Evolutionary conservation across 2,329 filamentous ascomycete genomes (phyloP).

Genomic region (Monosporascus sp.): DNA sequence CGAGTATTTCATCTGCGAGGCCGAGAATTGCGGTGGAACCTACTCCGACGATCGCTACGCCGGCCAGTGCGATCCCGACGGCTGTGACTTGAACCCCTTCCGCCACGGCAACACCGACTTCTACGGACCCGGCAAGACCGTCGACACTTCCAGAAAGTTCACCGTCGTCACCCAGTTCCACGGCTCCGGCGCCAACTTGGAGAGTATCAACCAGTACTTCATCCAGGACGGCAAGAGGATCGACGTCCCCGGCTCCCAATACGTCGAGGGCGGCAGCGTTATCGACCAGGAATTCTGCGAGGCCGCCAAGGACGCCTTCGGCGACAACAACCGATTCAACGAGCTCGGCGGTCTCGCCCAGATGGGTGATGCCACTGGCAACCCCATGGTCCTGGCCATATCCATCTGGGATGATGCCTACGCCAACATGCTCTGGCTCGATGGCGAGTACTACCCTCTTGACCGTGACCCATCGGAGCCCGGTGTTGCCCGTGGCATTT

Average conservation of each 20-base stretch:
- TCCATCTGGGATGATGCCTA: conserved; percentile 52
- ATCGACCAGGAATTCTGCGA: conserved; percentile 51
- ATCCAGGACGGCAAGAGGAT: conserved; percentile 50
- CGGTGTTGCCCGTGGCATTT: conserved; percentile 41
- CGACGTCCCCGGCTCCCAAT: conserved; percentile 32
- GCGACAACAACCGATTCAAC: conserved; percentile 43
- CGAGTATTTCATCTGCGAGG: conserved; percentile 39
- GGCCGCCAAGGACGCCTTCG: conserved; percentile 45
- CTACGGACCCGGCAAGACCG: conserved; percentile 48
- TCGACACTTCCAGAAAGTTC: conserved; percentile 49
- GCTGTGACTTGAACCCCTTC: conserved; percentile 59
- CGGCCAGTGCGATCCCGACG: conserved; percentile 55
- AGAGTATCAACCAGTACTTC: conserved; percentile 50
- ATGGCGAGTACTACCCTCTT: conserved; percentile 46
- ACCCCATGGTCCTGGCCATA: conserved; percentile 57
- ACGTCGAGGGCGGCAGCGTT: conserved; percentile 18
- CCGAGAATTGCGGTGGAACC: conserved; percentile 38
- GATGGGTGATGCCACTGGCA: conserved; percentile 45
- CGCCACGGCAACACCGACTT: conserved; percentile 53
- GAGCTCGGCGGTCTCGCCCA: conserved; percentile 43
- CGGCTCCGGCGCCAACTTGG: conserved; percentile 39
- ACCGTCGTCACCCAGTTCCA: conserved; percentile 57
- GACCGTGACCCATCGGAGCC: conserved; percentile 26
- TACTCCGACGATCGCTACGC: conserved; percentile 43
- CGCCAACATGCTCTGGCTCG: conserved; percentile 62